A percentile compares a stretch with the other conserved stretches of the same genome.
Evolutionary conservation across 208 protist genomes (phyloP).

Genomic region (Jaenimonas drosophilae): DNA sequence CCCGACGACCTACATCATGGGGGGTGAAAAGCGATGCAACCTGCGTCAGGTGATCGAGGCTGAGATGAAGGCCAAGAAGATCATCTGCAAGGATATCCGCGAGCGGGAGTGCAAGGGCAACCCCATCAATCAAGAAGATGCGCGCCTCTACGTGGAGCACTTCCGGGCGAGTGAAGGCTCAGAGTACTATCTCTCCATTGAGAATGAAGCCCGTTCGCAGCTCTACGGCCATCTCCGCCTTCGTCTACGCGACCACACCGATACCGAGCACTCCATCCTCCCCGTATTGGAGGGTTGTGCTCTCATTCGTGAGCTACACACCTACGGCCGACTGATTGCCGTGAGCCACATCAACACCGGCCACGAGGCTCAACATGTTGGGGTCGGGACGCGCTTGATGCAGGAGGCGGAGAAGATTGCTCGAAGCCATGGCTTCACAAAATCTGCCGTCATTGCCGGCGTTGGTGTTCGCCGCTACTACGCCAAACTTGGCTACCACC

Average conservation of each 20-base stretch:
- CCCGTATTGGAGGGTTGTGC: constrained; percentile 87
- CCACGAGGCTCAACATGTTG: constrained; percentile 94
- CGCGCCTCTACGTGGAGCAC: constrained; percentile 54
- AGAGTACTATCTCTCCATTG: constrained; percentile 83
- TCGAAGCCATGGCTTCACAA: constrained; percentile 73
- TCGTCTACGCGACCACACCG: constrained; percentile 67
- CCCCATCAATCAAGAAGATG: constrained; percentile 43
- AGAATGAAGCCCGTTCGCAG: constrained; percentile 61
- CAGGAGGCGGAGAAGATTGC: constrained; percentile 96
- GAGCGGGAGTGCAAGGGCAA: constrained; percentile 89
- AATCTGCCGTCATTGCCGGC: constrained; percentile 95
- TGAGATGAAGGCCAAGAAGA: constrained; percentile 89
- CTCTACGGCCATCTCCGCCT: constrained; percentile 86
- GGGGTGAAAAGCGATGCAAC: constrained; percentile 96
- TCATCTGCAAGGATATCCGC: constrained; percentile 92
- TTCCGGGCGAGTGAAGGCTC: constrained; percentile 74
- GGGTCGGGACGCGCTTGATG: constrained; percentile 97
- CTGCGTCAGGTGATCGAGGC: constrained; percentile 95
- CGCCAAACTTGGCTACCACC: constrained; percentile 94
- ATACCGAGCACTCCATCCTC: constrained; percentile 48
- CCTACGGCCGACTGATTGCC: constrained; percentile 87
- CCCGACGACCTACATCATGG: constrained; percentile 96
- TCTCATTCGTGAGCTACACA: constrained; percentile 98
- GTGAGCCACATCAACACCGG: constrained; percentile 73
- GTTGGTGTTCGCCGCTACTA: constrained; percentile 99